Conservation (phyloP, 768 basidiomycete genomes). For the Suillus subalutaceus region DNA sequence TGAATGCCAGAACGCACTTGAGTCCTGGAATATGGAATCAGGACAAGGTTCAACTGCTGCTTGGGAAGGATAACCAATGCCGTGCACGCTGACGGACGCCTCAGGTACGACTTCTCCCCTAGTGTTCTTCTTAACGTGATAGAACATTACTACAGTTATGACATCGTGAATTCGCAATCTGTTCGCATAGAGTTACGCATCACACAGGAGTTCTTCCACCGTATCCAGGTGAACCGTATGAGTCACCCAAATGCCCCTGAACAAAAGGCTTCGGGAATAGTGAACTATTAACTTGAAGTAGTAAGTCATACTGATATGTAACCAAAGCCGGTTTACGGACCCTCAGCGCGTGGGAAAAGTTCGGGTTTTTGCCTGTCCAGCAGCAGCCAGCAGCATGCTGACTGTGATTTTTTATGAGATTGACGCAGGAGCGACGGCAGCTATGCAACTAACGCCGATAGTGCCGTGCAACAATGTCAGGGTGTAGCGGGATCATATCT, state of each 20-base stretch:
- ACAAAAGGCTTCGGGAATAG: slow-evolving; percentile 39
- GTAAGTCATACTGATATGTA: slow-evolving; percentile 1
- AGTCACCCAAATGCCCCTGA: slow-evolving; percentile 42
- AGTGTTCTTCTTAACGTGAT: neutral
- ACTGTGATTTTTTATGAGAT: neutral
- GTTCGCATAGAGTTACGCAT: neutral
- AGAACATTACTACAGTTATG: slow-evolving; percentile 32
- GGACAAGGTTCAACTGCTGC: slow-evolving; percentile 42
- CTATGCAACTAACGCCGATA: no score
- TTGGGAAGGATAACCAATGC: slow-evolving; percentile 48
- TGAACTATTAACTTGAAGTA: slow-evolving; percentile 16
- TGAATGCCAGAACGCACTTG: slow-evolving; percentile 46
- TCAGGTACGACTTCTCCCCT: slow-evolving; percentile 36
- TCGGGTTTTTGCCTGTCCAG: slow-evolving; percentile 35
- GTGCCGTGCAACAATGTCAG: no score
- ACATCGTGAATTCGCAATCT: slow-evolving; percentile 35
- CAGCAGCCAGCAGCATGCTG: slow-evolving; percentile 27
- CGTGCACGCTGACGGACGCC: slow-evolving; percentile 47
- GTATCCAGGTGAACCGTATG: slow-evolving; percentile 25
- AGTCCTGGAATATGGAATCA: slow-evolving; percentile 46
- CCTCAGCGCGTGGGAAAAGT: slow-evolving; percentile 48
- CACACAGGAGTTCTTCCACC: neutral
- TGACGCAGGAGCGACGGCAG: no score
- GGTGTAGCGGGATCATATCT: no score
- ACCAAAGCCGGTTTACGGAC: slow-evolving; percentile 45